These are phyloP conservation scores for Rickenella mellea DNA, from an alignment of 768 basidiomycete species.

Conservation along the genomic window DNA sequence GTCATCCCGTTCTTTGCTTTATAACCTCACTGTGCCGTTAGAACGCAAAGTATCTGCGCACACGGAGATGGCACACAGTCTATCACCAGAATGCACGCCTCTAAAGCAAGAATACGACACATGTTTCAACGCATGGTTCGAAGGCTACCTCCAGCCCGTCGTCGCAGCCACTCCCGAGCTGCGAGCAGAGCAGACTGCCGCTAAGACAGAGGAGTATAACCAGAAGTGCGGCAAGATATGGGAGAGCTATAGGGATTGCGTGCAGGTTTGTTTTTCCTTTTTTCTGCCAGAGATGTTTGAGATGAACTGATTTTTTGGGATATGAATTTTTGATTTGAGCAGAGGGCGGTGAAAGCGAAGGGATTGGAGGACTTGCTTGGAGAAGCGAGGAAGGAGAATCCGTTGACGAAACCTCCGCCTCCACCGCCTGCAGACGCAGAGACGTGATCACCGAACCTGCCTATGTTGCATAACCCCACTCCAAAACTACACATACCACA, in stretches of 20 bases:
- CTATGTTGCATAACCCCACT: too few species aligned
- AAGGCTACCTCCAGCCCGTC: slow-evolving; percentile 87
- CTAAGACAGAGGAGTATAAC: slow-evolving; percentile 86
- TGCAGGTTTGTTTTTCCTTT: slow-evolving; percentile 50
- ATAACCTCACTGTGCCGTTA: neutral
- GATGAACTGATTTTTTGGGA: neutral
- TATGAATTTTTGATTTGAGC: slow-evolving; percentile 2
- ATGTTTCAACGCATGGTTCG: slow-evolving; percentile 97
- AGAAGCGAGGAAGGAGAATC: slow-evolving; percentile 75
- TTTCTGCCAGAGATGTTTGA: neutral
- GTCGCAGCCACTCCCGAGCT: slow-evolving; percentile 32
- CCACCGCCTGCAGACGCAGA: too few species aligned
- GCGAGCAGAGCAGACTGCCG: slow-evolving; percentile 53
- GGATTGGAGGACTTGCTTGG: slow-evolving; percentile 68
- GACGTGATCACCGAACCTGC: too few species aligned
- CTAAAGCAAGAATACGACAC: slow-evolving; percentile 85
- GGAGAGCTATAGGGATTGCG: slow-evolving; percentile 69
- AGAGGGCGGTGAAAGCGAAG: slow-evolving; percentile 76
- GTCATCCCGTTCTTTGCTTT: neutral
- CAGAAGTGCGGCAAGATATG: slow-evolving; percentile 76
- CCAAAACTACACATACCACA: too few species aligned
- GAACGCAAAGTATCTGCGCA: too few species aligned
- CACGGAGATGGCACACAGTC: slow-evolving; percentile 79
- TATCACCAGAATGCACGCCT: slow-evolving; percentile 79
- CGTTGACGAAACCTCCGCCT: slow-evolving; percentile 20